Evolutionary conservation across 2,329 filamentous ascomycete genomes (phyloP), one percentile per base, ranked within the genome.

Genomic region (Aureobasidium vineae): DNA sequence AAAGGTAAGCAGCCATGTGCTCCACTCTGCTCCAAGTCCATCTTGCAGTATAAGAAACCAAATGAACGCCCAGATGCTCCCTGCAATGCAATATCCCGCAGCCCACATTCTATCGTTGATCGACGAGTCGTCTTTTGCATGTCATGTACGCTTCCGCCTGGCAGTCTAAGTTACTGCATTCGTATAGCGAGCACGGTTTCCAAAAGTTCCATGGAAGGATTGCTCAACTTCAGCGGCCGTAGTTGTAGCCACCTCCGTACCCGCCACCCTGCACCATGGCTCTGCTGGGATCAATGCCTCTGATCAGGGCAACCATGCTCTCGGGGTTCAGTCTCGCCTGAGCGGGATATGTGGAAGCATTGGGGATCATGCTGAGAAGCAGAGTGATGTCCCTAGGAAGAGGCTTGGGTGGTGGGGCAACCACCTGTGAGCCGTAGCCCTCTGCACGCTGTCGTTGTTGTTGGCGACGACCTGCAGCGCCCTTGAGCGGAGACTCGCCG

Each of bases 401-500:
- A 70, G 63, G 70, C 72, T 54, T 72, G 68, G 43, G 69, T 60
- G 41, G 56, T 11, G 66, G 50, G 28, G 50, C 38, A 23, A 50
- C 21, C 19, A 56, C 21, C 67, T 70, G 59, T 49, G 68, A 19
- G 56, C 67, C 43, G 63, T 69, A 56, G 54, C 66, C 41, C 54
- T 66, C 40, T 66, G 68, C 49, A 61, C 69, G 40, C 69, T 91
- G 88, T 74, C 66, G 41, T 66, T 71, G 95, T 90, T 68, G 72
- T 95, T 91, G 26, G 96, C 93, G 88, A 66, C 93, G 88, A 31
- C 92, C 91, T 43, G 94, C 92, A 1, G 91, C 91, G 16, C 92
- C 92, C 76, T 98, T 99, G 43, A 98, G 83, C 0, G 96, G 95
- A 5, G 94, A 98, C 66, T 91, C 92, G n/a, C 90, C 93, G 52